These are phyloP conservation scores for Cladosporium sphaerospermum DNA, from an alignment of 2,329 filamentous ascomycete genomes.

Conservation along the genomic window DNA sequence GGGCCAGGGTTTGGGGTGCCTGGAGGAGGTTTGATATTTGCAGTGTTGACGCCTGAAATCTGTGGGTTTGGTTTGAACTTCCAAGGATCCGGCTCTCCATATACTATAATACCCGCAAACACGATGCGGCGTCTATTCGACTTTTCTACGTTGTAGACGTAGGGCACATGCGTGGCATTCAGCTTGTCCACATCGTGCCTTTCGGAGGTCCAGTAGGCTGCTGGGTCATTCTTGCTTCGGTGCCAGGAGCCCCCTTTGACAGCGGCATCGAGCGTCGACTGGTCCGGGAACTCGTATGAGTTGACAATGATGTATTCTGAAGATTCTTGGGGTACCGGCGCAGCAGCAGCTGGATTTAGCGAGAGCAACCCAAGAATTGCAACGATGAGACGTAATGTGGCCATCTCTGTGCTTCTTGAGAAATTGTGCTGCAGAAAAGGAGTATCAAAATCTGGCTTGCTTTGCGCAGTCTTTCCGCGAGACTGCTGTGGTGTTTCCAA, in stretches of 20 bases:
- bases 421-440: too few species aligned
- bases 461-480: too few species aligned
- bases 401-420: too few species aligned
- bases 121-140: background rate
- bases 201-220: conserved; percentile 1
- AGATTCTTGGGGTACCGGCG: background rate
- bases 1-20: background rate
- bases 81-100: background rate
- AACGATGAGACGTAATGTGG: too few species aligned
- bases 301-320: background rate
- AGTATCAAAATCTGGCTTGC: too few species aligned
- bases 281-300: background rate
- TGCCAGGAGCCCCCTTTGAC: conserved; percentile 1
- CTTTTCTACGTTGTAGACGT: background rate
- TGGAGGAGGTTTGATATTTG: background rate
- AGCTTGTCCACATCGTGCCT: background rate
- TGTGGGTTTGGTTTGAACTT: background rate
- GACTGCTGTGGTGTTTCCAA: too few species aligned
- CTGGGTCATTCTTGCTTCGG: background rate
- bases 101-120: background rate
- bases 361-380: too few species aligned
- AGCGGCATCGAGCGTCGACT: background rate
- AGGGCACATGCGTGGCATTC: background rate
- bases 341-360: background rate
- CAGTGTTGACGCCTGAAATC: background rate